Base-by-base conservation (phyloP, 1,284 basidiomycete species). In the Ustilago shanxiensis region DNA sequence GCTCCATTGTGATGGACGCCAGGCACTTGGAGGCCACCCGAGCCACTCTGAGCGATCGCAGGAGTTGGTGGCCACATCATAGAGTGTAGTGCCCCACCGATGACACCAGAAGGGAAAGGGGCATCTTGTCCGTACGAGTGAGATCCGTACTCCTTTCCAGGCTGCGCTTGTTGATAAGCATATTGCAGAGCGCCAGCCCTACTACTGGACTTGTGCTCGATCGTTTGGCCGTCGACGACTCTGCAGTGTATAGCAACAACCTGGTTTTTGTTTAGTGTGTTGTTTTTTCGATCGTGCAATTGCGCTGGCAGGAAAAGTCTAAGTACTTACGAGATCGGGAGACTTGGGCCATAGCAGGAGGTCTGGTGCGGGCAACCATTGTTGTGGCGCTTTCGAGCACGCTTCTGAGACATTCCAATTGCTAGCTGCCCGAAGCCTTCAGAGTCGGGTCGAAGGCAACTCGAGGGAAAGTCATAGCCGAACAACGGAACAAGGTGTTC, bases 401-500 rank as follows among this genome's bases (percentile, higher is more conserved):
- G 47, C 55, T 76, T 76, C 28, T 67, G 73, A 45, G 73, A 65
- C 64, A 66, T 63, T 13, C 73, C 73, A 31, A 76, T 72, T 0
- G 65, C 73, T 22, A 76, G 59, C 55, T 76, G 73, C 11, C 79
- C 79, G 33, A 72, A 80, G 0, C 79, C 79, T n/a, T 67, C 65
- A 35, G 77, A 68, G 56, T 74, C 69, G 2, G 79, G 79, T 26
- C 69, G 64, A 28, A 80, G 52, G 51, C 79, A 80, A 2, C 50
- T 37, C 1, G 67, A 55, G 9, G 79, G 79, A 24, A 79, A 80
- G 26, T 72, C 66, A 47, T 69, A 72, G 6, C 79, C 79, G 29
- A 80, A 80, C 4, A 80, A 60, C 10, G 79, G 79, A 1, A 80
- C 76, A 8, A 80, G 59, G 45, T 78, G 62, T 9, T 78, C 62